Evolutionary conservation across 768 basidiomycete species (phyloP), one percentile per base, ranked within the genome.

Genomic region (Amylocystis lapponica): DNA sequence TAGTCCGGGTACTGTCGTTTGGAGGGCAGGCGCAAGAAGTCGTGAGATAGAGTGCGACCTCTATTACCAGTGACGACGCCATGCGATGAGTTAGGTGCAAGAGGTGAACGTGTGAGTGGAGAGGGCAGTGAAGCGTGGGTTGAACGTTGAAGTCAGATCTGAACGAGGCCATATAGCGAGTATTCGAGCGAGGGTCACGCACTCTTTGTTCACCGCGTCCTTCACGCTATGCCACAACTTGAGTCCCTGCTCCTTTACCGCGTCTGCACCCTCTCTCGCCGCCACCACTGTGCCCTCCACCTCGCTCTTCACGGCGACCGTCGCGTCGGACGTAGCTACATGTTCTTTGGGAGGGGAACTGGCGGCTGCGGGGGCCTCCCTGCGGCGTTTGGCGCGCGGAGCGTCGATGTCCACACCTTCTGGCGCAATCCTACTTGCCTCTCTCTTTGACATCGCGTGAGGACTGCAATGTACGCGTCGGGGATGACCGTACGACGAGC

Each of bases 151-250:
- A 22, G 41, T 27, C 34, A 34, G 29, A 47, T 40, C 36, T 22
- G 22, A 46, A 50, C 33, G 46, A 48, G n/a, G n/a, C n/a, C n/a
- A n/a, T n/a, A n/a, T n/a, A n/a, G n/a, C n/a, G n/a, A n/a, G 17
- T 22, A 34, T 30, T 30, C 21, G 32, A 59, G 41, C 27, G 20
- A 59, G 59, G 65, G 70, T 68, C 67, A 85, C 86, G 74, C 75
- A 90, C 88, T 89, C 86, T 75, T 86, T 86, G 71, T 81, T 84
- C 61, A 80, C 79, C 58, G 85, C 87, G 63, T 86, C 83, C 74
- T 78, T 86, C 62, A 90, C 73, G 29, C 75, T 76, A 59, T 82
- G 78, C 82, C 84, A 89, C 67, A 88, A 63, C 65, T 72, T 75
- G 65, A 81, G 61, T 34, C 81, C 86, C 59, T 79, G 74, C 65